Percentiles rank a stretch among this genome's conserved stretches.
These are phyloP conservation scores for Fusarium caatingaense DNA, from an alignment of 2,329 filamentous ascomycete genomes.

Conservation along the genomic window DNA sequence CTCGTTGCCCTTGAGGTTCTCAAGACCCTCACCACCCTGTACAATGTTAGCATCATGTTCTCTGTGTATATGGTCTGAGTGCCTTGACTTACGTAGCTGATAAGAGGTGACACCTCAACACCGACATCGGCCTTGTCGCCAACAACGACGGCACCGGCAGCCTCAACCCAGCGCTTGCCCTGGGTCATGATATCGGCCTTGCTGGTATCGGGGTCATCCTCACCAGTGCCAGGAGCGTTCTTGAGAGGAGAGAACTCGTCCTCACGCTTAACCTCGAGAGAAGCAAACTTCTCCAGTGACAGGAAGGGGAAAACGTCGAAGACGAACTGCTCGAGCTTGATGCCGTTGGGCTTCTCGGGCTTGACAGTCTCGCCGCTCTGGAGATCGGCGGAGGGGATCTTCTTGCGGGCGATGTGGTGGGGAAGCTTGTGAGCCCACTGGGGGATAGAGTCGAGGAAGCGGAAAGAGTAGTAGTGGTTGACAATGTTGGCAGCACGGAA, in stretches of 20 bases:
- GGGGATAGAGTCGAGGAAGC: conserved; percentile 91
- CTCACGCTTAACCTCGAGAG: conserved; percentile 94
- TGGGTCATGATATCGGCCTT: conserved; percentile 89
- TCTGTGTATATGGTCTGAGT: not conserved
- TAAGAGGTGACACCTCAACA: conserved; percentile 89
- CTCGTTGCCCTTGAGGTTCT: conserved; percentile 63
- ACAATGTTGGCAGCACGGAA: conserved; percentile 99
- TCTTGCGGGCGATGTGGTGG: conserved; percentile 97
- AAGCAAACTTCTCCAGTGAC: conserved; percentile 88
- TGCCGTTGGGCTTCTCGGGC: conserved; percentile 94
- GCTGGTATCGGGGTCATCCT: conserved; percentile 96
- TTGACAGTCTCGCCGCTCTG: conserved; percentile 84
- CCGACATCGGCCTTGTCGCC: conserved; percentile 74
- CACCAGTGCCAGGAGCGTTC: conserved; percentile 84
- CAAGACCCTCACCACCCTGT: conserved; percentile 72
- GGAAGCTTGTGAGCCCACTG: conserved; percentile 87
- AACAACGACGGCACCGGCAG: conserved; percentile 79
- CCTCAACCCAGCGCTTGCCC: conserved; percentile 86
- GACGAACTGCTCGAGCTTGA: conserved; percentile 99
- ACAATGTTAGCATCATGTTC: conserved; percentile 17
- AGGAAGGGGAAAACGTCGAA: conserved; percentile 98
- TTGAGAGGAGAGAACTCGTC: conserved; percentile 99
- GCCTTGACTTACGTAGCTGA: conserved; percentile 85
- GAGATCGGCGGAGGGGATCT: conserved; percentile 88
- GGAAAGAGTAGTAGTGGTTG: conserved; percentile 99